Evolutionary conservation across 495 filamentous ascomycete species (phyloP).

Genomic region (Neurospora sp.): DNA sequence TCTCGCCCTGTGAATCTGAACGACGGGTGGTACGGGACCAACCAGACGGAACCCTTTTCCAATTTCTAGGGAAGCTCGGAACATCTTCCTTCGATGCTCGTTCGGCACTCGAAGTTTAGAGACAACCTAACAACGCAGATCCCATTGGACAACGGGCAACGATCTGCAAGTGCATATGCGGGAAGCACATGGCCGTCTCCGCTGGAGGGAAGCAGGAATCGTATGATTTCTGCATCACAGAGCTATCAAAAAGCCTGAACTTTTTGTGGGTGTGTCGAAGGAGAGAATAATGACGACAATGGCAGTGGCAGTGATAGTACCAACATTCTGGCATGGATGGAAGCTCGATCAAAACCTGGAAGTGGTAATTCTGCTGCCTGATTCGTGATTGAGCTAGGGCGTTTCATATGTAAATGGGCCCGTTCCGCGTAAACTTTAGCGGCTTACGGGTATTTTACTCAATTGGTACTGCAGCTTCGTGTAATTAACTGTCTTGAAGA

Average conservation of each 20-base stretch:
- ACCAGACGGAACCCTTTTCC: background rate
- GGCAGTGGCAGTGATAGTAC: background rate
- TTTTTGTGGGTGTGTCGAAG: background rate
- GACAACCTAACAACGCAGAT: background rate
- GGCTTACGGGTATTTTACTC: background rate
- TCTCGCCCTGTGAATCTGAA: background rate
- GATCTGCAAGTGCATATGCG: background rate
- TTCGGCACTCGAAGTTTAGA: background rate
- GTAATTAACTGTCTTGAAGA: background rate
- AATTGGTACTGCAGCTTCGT: background rate
- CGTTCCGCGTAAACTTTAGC: background rate
- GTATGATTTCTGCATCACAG: background rate
- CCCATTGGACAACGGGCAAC: background rate
- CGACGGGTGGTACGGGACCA: background rate
- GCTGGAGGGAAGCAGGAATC: background rate
- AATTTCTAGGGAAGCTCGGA: background rate
- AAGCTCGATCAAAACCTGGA: background rate
- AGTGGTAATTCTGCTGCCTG: background rate
- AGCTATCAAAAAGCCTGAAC: background rate
- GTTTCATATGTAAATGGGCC: background rate
- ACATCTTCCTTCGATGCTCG: background rate
- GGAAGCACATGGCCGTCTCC: background rate
- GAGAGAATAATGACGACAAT: background rate
- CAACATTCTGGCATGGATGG: background rate
- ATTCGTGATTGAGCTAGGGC: background rate